Evolutionary conservation across 305 asterid species (phyloP).

Genomic region (Fraxinus sp.): DNA sequence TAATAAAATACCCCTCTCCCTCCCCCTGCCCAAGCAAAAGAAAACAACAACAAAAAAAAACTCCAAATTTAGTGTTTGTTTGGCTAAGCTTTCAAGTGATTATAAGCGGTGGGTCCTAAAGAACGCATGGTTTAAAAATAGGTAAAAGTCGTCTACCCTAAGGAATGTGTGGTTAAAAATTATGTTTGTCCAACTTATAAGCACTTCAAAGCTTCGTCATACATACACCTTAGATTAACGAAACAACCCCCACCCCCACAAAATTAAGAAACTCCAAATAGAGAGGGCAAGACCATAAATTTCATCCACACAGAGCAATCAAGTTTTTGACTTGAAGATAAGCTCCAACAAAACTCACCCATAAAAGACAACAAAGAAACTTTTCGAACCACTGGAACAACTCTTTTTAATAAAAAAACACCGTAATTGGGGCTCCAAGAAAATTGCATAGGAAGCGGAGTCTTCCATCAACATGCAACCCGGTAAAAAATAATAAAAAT

Average conservation of each 20-base stretch:
- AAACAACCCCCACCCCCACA: neutral
- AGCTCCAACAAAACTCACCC: neutral
- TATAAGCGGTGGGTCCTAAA: neutral
- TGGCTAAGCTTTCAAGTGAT: neutral
- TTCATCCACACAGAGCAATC: neutral
- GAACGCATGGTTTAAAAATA: neutral
- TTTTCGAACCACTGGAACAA: neutral
- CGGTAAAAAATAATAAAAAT: neutral
- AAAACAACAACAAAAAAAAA: neutral
- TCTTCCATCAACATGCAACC: neutral
- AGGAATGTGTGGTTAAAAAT: neutral
- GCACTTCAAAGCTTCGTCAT: neutral
- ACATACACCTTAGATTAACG: neutral
- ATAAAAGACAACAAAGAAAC: neutral
- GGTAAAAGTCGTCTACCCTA: neutral
- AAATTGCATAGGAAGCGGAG: neutral
- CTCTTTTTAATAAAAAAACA: neutral
- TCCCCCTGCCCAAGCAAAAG: neutral
- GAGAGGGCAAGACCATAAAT: neutral
- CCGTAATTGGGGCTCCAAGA: neutral
- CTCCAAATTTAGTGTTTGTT: neutral
- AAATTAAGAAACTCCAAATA: neutral
- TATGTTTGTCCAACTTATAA: neutral
- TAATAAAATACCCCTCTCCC: neutral
- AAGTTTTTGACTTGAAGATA: neutral